These are phyloP conservation scores for Nitzschia inconspicua DNA, from an alignment of 108 stramenopile genomes.

Conservation along the genomic window DNA sequence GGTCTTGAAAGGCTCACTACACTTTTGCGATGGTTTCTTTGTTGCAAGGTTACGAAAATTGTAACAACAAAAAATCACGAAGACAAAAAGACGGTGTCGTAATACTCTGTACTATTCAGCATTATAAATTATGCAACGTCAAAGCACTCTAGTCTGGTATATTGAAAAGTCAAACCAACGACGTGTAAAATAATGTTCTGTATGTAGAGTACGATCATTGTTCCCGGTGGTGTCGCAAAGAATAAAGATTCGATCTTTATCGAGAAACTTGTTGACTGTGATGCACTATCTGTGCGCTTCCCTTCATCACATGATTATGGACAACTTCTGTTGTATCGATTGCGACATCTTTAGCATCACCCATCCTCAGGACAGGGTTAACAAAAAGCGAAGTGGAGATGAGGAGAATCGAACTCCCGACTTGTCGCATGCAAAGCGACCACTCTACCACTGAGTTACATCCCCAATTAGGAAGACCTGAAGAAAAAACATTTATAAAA, in stretches of 20 bases:
- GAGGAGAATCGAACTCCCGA: constrained; percentile 29
- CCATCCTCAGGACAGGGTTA: neutral
- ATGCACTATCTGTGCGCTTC: no score
- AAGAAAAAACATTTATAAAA: no score
- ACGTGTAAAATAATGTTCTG: no score
- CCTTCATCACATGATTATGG: neutral
- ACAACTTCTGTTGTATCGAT: neutral
- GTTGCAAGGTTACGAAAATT: constrained; percentile 49
- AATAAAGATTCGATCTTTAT: no score
- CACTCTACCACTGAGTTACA: constrained; percentile 38
- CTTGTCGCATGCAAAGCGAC: constrained; percentile 38
- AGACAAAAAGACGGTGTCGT: neutral
- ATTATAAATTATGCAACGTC: neutral
- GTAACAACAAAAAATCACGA: neutral
- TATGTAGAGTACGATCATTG: no score
- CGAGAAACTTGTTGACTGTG: no score
- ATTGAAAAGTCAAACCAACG: no score
- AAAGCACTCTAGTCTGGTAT: neutral
- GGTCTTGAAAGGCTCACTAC: constrained; percentile 38
- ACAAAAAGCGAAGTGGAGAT: constrained; percentile 2
- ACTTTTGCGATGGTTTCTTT: constrained; percentile 78
- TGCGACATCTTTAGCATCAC: neutral
- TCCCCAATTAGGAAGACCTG: constrained; percentile 12
- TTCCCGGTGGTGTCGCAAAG: no score
- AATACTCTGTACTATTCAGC: neutral